Conservation (phyloP, 2,329 filamentous ascomycete genomes). For the Bertia moriformis region DNA sequence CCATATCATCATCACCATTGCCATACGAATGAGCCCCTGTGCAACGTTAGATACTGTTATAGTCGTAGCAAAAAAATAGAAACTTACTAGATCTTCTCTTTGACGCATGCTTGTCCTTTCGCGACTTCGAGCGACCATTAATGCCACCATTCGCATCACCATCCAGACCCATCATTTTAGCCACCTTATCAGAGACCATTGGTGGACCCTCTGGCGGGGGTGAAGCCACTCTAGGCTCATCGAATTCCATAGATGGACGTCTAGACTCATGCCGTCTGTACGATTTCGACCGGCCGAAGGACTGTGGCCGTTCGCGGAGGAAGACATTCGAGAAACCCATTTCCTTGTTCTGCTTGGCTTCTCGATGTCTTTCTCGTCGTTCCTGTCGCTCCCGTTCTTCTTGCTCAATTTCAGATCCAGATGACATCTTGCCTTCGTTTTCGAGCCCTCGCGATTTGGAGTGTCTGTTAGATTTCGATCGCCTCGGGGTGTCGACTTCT, state of each 20-base stretch:
- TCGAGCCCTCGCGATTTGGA: conserved; percentile 23
- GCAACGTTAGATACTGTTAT: too few relatives aligned
- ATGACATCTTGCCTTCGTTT: conserved; percentile 28
- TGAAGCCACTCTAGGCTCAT: conserved; percentile 30
- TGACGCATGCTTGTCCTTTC: conserved; percentile 25
- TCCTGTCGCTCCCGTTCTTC: too few relatives aligned
- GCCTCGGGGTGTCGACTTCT: conserved; percentile 4
- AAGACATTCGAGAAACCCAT: not conserved
- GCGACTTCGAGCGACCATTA: conserved; percentile 9
- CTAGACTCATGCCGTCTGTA: conserved; percentile 26
- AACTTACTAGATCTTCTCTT: not conserved
- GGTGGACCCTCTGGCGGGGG: conserved; percentile 36
- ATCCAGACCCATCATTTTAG: not conserved
- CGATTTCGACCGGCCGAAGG: not conserved
- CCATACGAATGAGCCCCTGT: conserved; percentile 47
- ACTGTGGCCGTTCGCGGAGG: not conserved
- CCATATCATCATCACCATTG: conserved; percentile 36
- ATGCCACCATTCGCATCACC: too few relatives aligned
- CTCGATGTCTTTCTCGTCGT: conserved; percentile 25
- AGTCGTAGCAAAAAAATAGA: too few relatives aligned
- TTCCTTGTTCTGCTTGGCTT: conserved; percentile 10
- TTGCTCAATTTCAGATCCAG: conserved; percentile 42
- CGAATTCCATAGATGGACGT: conserved; percentile 32
- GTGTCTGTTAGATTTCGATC: conserved; percentile 37
- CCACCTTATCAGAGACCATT: conserved; percentile 4